A percentile compares a stretch with the other conserved stretches of the same genome.
Conservation (phyloP, 371 early-diverging fungal species). For the Thermomucor indicae-seudaticae region DNA sequence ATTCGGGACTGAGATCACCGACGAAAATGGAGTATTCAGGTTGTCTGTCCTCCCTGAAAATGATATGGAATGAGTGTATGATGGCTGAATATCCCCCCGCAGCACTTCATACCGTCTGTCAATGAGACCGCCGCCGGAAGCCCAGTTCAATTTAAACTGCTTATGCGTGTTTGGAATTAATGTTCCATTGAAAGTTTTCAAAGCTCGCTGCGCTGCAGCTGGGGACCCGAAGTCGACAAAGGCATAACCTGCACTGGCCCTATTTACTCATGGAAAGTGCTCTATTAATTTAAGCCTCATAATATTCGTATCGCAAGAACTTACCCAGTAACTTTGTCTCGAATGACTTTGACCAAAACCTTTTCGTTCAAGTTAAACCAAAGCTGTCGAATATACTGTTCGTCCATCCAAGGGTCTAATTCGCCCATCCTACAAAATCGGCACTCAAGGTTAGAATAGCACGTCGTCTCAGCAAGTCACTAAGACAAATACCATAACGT, state of each 20-base stretch:
- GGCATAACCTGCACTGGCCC: conserved; percentile 68
- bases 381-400: conserved; percentile 64
- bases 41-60: conserved; percentile 45
- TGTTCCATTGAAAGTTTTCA: conserved; percentile 64
- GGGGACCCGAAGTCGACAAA: conserved; percentile 69
- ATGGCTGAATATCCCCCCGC: no score
- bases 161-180: conserved; percentile 77
- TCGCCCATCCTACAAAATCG: conserved; percentile 69
- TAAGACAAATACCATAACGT: conserved; percentile 7
- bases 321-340: conserved; percentile 74
- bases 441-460: not conserved
- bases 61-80: conserved; percentile 50
- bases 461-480: not conserved
- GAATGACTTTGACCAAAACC: conserved; percentile 82
- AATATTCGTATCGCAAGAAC: conserved; percentile 28
- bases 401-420: conserved; percentile 86
- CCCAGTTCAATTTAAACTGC: conserved; percentile 75
- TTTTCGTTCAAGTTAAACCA: conserved; percentile 69
- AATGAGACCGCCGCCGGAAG: conserved; percentile 57
- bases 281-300: conserved; percentile 47
- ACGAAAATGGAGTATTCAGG: conserved; percentile 85
- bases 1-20: conserved; percentile 79
- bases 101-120: conserved; percentile 53
- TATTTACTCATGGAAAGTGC: conserved; percentile 16
- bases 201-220: conserved; percentile 20